Evolutionary conservation across 2,329 filamentous ascomycete species (phyloP).

Genomic region (Alternaria metachromatica): DNA sequence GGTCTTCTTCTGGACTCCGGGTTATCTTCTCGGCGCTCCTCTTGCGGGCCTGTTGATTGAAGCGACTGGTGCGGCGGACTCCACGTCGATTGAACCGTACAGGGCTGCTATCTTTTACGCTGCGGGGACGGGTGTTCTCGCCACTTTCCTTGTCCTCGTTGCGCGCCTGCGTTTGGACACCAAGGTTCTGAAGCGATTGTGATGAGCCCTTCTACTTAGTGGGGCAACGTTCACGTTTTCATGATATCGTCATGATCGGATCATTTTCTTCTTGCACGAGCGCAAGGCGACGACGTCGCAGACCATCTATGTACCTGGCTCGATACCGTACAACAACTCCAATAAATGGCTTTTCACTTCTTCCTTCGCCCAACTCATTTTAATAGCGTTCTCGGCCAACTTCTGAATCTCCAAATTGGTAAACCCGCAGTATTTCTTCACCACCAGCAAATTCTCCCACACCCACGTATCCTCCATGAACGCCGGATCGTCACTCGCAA

Average conservation of each 20-base stretch:
- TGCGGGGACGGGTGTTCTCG: slow-evolving; percentile 23
- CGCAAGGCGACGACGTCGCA: not conserved
- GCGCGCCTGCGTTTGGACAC: not conserved
- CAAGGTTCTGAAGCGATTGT: not conserved
- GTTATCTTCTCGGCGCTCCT: slow-evolving; percentile 36
- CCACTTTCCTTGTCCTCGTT: not conserved
- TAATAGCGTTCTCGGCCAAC: slow-evolving; percentile 53
- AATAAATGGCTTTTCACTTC: slow-evolving; percentile 11
- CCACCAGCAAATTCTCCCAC: slow-evolving; percentile 55
- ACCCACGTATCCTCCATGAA: slow-evolving; percentile 61
- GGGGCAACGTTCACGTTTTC: too few relatives aligned
- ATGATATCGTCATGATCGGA: not conserved
- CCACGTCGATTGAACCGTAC: slow-evolving; percentile 22
- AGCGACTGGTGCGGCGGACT: slow-evolving; percentile 27
- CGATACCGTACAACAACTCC: not conserved
- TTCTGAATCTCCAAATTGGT: slow-evolving; percentile 52
- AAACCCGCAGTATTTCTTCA: slow-evolving; percentile 52
- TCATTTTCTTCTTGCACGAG: not conserved
- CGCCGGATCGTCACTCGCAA: slow-evolving; percentile 53
- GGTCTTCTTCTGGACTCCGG: slow-evolving; percentile 32
- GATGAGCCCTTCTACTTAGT: not conserved
- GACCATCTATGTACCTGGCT: not conserved
- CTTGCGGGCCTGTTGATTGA: slow-evolving; percentile 38
- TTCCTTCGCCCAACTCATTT: slow-evolving; percentile 56
- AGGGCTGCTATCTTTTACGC: slow-evolving; percentile 40